Evolutionary conservation across 129 eudicot genomes (phyloP).

Genomic region (Cynara cardunculus): DNA sequence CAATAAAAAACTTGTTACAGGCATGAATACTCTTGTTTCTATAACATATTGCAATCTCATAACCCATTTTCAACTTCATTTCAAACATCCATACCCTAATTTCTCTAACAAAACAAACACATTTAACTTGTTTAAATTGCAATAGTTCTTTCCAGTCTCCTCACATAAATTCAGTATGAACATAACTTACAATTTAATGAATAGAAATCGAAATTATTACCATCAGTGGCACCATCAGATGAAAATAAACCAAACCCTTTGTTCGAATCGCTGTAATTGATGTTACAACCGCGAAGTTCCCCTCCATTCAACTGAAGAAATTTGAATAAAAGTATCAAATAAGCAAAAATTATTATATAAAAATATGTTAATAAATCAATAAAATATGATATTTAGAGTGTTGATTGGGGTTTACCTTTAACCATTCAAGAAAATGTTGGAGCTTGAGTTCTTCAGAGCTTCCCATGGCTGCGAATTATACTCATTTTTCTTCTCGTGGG

Average conservation of each 20-base stretch:
- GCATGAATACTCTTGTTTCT: not conserved
- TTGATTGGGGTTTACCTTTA: constrained; percentile 45
- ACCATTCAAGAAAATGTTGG: constrained; percentile 73
- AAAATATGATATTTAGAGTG: not conserved
- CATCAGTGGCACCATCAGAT: constrained; percentile 48
- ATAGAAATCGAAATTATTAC: constrained; percentile 29
- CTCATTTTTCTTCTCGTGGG: constrained; percentile 5
- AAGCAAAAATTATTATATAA: not conserved
- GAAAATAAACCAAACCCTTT: constrained; percentile 85
- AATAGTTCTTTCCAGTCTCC: not conserved
- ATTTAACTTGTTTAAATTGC: not conserved
- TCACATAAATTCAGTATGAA: not conserved
- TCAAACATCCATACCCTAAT: not conserved
- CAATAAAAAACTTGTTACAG: not conserved
- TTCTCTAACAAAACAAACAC: not conserved
- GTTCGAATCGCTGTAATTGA: constrained; percentile 66
- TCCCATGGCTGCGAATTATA: constrained; percentile 46
- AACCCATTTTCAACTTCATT: not conserved
- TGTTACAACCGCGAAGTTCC: constrained; percentile 76
- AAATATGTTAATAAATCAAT: not conserved
- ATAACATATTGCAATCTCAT: not conserved
- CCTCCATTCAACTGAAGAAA: constrained; percentile 71
- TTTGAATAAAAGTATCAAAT: constrained; percentile 1
- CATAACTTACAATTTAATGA: not conserved
- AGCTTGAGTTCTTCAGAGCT: constrained; percentile 65